phyloP scores from a whole-genome alignment of 1,284 basidiomycete species.

The Mycosarcoma mackinlayi region DNA sequence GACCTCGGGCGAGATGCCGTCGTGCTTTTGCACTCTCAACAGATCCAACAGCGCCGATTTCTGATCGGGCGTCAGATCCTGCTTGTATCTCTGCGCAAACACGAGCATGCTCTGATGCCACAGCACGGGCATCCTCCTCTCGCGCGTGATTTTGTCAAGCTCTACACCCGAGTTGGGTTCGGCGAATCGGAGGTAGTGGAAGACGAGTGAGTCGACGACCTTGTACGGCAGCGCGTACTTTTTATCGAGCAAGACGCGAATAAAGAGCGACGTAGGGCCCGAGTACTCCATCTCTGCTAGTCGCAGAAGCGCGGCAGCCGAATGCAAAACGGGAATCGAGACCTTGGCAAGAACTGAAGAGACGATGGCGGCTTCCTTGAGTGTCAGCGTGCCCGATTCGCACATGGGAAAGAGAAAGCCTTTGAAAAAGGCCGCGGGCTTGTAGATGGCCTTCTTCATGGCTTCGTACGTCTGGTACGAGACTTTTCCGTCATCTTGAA shows the following conservation, averaged over 20 bases:
- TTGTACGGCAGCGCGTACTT: slow-evolving; percentile 98
- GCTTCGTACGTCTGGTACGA: slow-evolving; percentile 94
- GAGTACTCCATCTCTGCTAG: slow-evolving; percentile 95
- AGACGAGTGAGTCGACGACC: slow-evolving; percentile 95
- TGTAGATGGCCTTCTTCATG: slow-evolving; percentile 90
- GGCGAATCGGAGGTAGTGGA: slow-evolving; percentile 96
- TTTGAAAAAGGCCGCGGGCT: slow-evolving; percentile 98
- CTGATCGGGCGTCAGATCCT: slow-evolving; percentile 96
- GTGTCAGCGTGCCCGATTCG: slow-evolving; percentile 80
- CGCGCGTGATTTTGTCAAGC: slow-evolving; percentile 50
- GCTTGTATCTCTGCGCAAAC: slow-evolving; percentile 94
- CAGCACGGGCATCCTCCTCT: slow-evolving; percentile 77
- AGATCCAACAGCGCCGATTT: slow-evolving; percentile 97
- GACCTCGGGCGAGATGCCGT: slow-evolving; percentile 89
- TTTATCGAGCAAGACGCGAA: slow-evolving; percentile 95
- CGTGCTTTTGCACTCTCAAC: slow-evolving; percentile 84
- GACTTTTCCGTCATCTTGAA: slow-evolving; percentile 81
- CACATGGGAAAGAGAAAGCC: slow-evolving; percentile 95
- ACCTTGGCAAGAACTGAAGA: slow-evolving; percentile 91
- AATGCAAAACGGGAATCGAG: slow-evolving; percentile 93
- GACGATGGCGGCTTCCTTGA: slow-evolving; percentile 95
- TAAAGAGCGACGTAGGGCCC: slow-evolving; percentile 96
- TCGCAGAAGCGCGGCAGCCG: slow-evolving; percentile 91
- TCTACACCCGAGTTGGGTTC: slow-evolving; percentile 65
- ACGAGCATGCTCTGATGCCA: slow-evolving; percentile 98